These are phyloP conservation scores for Barnettozyma wickerhamii DNA, from an alignment of 805 yeast genomes.

Conservation along the genomic window DNA sequence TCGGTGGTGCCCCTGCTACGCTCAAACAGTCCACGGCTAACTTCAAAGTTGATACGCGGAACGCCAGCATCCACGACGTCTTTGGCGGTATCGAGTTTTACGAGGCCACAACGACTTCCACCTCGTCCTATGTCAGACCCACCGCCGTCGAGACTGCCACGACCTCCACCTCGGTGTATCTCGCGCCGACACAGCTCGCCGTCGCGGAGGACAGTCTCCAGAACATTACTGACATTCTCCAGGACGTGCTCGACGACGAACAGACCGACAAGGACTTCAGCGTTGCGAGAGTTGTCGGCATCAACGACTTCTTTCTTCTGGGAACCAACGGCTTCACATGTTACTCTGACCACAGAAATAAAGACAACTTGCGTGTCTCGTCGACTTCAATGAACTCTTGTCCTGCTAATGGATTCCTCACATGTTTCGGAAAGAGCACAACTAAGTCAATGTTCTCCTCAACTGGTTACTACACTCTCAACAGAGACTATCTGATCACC, in stretches of 20 bases:
- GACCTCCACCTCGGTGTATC: not conserved
- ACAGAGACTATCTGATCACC: not conserved
- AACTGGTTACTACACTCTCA: not conserved
- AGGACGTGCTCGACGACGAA: not conserved
- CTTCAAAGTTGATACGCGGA: slow-evolving; percentile 5
- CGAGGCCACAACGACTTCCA: not conserved
- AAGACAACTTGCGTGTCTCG: not conserved
- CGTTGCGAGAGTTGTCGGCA: slow-evolving; percentile 3
- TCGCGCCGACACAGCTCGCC: not conserved
- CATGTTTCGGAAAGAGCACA: slow-evolving; percentile 1
- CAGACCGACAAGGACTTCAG: not conserved
- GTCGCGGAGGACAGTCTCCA: not conserved
- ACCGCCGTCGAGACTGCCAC: not conserved
- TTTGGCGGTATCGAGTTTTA: slow-evolving; percentile 4
- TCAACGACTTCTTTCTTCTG: slow-evolving; percentile 1
- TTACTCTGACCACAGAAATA: not conserved
- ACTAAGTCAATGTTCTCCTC: not conserved
- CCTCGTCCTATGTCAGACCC: not conserved
- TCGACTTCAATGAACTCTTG: not conserved
- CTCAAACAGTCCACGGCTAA: too few species aligned
- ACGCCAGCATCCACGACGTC: slow-evolving; percentile 3
- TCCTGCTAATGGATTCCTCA: slow-evolving; percentile 2
- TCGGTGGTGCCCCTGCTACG: too few species aligned
- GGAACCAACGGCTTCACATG: slow-evolving; percentile 2
- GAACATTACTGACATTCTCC: not conserved